These are phyloP conservation scores for Talaromyces wortmannii DNA, from an alignment of 495 filamentous ascomycete species.

Conservation along the genomic window DNA sequence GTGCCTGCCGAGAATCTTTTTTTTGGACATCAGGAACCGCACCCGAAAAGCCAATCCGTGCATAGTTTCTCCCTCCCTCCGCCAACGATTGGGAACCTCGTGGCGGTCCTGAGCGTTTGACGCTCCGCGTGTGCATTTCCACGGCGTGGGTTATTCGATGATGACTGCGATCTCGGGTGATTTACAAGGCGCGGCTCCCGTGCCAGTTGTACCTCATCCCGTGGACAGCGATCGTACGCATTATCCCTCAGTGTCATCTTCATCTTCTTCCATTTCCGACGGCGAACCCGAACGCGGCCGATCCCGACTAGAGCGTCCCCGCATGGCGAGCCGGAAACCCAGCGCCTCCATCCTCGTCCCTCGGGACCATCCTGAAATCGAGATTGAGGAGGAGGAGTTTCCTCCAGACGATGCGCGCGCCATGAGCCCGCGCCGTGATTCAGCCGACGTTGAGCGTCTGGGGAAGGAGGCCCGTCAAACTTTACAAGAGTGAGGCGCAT, in stretches of 20 bases:
- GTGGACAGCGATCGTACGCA: constrained; percentile 30
- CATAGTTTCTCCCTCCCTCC: not conserved
- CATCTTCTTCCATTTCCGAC: constrained; percentile 39
- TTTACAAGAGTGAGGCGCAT: constrained; percentile 53
- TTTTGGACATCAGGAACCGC: no score
- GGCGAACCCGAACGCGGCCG: constrained; percentile 34
- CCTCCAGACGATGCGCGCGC: constrained; percentile 83
- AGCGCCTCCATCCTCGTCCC: constrained; percentile 78
- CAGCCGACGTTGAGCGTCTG: constrained; percentile 78
- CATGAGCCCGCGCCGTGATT: constrained; percentile 91
- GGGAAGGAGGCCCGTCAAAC: constrained; percentile 68
- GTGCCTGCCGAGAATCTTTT: no score
- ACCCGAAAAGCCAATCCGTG: not conserved
- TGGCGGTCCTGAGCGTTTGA: not conserved
- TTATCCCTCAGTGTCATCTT: constrained; percentile 23
- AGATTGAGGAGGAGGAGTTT: constrained; percentile 59
- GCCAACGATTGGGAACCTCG: not conserved
- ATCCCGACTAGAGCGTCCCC: constrained; percentile 40
- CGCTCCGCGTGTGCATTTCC: constrained; percentile 2
- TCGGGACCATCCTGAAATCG: constrained; percentile 61
- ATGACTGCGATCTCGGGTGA: constrained; percentile 33
- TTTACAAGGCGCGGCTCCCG: constrained; percentile 34
- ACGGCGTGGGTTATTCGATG: constrained; percentile 5
- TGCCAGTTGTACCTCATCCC: constrained; percentile 35
- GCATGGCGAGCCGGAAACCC: constrained; percentile 58